Percentiles rank a stretch among this genome's conserved stretches.
Conservation (phyloP, 2,329 filamentous ascomycete species). For the Calycina marina region DNA sequence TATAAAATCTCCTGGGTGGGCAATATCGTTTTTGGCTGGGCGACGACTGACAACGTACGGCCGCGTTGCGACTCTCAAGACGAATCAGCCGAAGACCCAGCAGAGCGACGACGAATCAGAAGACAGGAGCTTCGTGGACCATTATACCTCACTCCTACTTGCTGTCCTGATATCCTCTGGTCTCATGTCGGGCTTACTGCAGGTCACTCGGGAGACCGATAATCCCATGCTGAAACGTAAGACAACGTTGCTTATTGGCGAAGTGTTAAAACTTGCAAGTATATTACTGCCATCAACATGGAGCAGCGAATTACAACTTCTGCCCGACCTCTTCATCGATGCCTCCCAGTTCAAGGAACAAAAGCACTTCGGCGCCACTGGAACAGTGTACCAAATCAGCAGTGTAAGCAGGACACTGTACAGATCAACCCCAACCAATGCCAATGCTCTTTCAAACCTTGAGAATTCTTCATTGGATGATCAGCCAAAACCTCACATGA, state of each 20-base stretch:
- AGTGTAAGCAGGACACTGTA: conserved; percentile 90
- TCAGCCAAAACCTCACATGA: conserved; percentile 35
- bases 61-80: conserved; percentile 73
- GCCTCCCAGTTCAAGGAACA: conserved; percentile 60
- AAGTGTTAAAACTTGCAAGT: conserved; percentile 79
- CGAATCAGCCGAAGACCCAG: conserved; percentile 33
- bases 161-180: conserved; percentile 75
- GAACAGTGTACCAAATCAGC: conserved; percentile 94
- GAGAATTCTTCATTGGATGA: conserved; percentile 33
- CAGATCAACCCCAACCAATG: conserved; percentile 46
- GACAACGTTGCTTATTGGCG: conserved; percentile 77
- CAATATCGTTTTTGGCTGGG: conserved; percentile 85
- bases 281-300: conserved; percentile 68
- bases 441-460: conserved; percentile 12
- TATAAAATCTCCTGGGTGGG: conserved; percentile 91
- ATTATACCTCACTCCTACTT: conserved; percentile 81
- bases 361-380: conserved; percentile 65
- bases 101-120: conserved; percentile 49
- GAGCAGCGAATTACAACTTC: conserved; percentile 72
- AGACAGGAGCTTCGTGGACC: conserved; percentile 77
- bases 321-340: conserved; percentile 71
- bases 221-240: conserved; percentile 67
- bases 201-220: conserved; percentile 53
- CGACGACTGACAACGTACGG: conserved; percentile 89
- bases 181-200: conserved; percentile 45